Conservation (phyloP, 306 rosid genomes). For the Vigna angularis region DNA sequence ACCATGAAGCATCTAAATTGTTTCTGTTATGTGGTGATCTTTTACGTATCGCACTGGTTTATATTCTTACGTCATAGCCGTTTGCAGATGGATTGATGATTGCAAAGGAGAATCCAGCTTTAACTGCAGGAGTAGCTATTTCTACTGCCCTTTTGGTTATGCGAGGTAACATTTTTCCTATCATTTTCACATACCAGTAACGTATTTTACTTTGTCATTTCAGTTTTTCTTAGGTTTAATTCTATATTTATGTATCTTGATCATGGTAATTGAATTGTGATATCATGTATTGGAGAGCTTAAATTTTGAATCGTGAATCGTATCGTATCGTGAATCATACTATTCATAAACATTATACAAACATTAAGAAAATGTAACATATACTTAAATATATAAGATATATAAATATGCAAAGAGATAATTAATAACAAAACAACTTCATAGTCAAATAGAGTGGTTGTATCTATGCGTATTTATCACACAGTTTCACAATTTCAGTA, state of each 20-base stretch:
- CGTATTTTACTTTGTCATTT: background rate
- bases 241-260: slow-evolving; percentile 1
- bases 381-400: no score
- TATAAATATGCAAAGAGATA: no score
- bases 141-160: slow-evolving; percentile 67
- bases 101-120: slow-evolving; percentile 71
- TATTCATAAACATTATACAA: no score
- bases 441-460: no score
- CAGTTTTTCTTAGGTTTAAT: slow-evolving; percentile 35
- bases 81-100: slow-evolving; percentile 63
- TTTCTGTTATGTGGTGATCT: slow-evolving; percentile 3
- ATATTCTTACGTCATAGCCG: slow-evolving; percentile 35
- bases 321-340: no score
- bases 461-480: no score
- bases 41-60: slow-evolving; percentile 23
- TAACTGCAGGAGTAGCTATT: slow-evolving; percentile 62
- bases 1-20: background rate
- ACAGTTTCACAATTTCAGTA: no score
- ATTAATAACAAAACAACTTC: no score
- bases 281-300: no score
- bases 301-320: no score
- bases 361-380: no score
- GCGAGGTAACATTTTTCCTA: slow-evolving; percentile 60
- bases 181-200: slow-evolving; percentile 29
- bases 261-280: no score